These are phyloP conservation scores for Decorospora gaudefroyi DNA, from an alignment of 2,329 filamentous ascomycete genomes.

Conservation along the genomic window DNA sequence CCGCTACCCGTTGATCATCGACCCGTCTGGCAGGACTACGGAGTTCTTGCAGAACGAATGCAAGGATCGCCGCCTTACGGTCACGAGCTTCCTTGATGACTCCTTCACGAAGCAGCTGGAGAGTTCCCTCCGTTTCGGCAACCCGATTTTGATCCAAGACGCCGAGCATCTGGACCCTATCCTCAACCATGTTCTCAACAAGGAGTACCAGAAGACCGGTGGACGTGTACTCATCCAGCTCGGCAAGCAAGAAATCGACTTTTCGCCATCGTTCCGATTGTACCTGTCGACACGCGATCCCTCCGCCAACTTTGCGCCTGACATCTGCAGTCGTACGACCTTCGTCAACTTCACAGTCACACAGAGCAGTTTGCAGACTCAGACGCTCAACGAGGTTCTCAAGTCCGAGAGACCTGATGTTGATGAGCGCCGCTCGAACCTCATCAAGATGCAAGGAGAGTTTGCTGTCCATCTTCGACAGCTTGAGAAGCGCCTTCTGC, in stretches of 20 bases:
- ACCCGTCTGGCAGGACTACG: slow-evolving; percentile 90
- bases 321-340: slow-evolving; percentile 96
- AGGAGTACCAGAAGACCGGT: slow-evolving; percentile 98
- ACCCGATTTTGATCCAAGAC: slow-evolving; percentile 97
- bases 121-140: slow-evolving; percentile 94
- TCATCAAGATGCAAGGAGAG: slow-evolving; percentile 98
- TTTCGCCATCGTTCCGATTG: slow-evolving; percentile 93
- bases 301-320: slow-evolving; percentile 91
- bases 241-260: slow-evolving; percentile 98
- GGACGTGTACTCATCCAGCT: slow-evolving; percentile 97
- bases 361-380: slow-evolving; percentile 96
- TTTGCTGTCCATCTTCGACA: slow-evolving; percentile 98
- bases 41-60: slow-evolving; percentile 96
- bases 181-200: slow-evolving; percentile 97
- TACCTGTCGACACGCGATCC: slow-evolving; percentile 96
- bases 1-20: slow-evolving; percentile 95
- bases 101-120: slow-evolving; percentile 98
- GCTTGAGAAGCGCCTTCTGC: slow-evolving; percentile 89
- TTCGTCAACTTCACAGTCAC: slow-evolving; percentile 99
- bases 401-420: slow-evolving; percentile 98
- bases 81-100: slow-evolving; percentile 97
- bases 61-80: slow-evolving; percentile 88
- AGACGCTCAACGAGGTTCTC: slow-evolving; percentile 94
- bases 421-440: slow-evolving; percentile 91
- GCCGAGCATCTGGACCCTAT: slow-evolving; percentile 97